A percentile compares a stretch with the other conserved stretches of the same genome.
Evolutionary conservation across 2,329 filamentous ascomycete species (phyloP).

Genomic region (Eutypella sp.): DNA sequence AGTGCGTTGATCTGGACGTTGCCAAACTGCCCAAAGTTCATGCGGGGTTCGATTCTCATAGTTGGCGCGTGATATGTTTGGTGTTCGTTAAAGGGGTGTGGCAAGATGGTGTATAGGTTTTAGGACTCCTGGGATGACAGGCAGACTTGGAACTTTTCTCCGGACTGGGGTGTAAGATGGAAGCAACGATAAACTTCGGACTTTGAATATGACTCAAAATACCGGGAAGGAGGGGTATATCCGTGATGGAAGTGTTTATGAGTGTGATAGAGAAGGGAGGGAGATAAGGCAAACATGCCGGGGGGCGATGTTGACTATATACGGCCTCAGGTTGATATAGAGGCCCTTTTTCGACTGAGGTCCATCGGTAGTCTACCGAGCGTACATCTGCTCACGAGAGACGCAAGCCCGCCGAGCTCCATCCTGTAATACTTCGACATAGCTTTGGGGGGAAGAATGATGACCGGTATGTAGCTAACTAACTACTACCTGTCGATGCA

Average conservation of each 20-base stretch:
- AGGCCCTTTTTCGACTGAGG: not conserved
- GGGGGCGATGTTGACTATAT: no score
- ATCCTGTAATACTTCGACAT: no score
- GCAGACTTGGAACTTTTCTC: no score
- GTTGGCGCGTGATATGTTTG: not conserved
- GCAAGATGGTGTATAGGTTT: not conserved
- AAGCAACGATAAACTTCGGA: no score
- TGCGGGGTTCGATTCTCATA: conserved; percentile 1
- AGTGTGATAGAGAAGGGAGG: not conserved
- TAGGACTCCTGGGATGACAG: no score
- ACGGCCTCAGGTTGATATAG: not conserved
- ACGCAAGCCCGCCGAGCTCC: not conserved
- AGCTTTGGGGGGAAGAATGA: no score
- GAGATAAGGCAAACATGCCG: not conserved
- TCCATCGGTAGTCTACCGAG: not conserved
- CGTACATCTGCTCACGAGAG: not conserved
- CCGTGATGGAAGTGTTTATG: not conserved
- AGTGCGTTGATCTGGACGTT: conserved; percentile 3
- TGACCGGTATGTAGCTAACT: no score
- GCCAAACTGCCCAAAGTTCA: not conserved
- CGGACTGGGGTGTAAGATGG: no score
- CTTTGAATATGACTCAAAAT: no score
- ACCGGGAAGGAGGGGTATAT: no score
- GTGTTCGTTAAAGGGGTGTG: not conserved
- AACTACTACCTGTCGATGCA: no score